Conservation (phyloP, 2,329 filamentous ascomycete species). For the Pseudocercospora eumusae region DNA sequence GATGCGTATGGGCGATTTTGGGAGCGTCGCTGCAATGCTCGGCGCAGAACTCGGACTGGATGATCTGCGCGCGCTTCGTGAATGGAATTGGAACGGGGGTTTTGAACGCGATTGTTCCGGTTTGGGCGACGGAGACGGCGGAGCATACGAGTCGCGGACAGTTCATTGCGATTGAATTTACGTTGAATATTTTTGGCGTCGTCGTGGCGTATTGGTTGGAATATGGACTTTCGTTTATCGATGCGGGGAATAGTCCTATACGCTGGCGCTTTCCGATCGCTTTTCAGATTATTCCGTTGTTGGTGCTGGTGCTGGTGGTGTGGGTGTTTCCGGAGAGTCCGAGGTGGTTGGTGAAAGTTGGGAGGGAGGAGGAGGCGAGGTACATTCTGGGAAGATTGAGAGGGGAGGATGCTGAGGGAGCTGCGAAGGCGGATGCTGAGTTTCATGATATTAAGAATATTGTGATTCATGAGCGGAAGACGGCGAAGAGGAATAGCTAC, state of each 20-base stretch:
- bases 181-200: constrained; percentile 70
- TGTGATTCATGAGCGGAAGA: constrained; percentile 58
- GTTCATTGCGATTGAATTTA: constrained; percentile 58
- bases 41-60: constrained; percentile 67
- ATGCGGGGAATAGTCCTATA: constrained; percentile 24
- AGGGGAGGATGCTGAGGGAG: constrained; percentile 49
- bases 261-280: constrained; percentile 60
- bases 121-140: constrained; percentile 70
- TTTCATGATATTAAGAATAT: constrained; percentile 68
- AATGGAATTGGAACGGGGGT: constrained; percentile 64
- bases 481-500: constrained; percentile 36
- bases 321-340: constrained; percentile 71
- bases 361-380: constrained; percentile 65
- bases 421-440: constrained; percentile 59
- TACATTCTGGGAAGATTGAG: constrained; percentile 65
- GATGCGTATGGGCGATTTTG: constrained; percentile 47
- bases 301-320: constrained; percentile 44
- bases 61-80: constrained; percentile 46
- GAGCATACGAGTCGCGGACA: constrained; percentile 66
- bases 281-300: constrained; percentile 67
- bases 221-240: constrained; percentile 34
- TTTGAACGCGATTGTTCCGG: constrained; percentile 68
- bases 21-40: constrained; percentile 67
- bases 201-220: constrained; percentile 46
- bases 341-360: constrained; percentile 66